Evolutionary conservation across 1,284 basidiomycete species (phyloP).

Genomic region (Phylloboletellus chloephorus): DNA sequence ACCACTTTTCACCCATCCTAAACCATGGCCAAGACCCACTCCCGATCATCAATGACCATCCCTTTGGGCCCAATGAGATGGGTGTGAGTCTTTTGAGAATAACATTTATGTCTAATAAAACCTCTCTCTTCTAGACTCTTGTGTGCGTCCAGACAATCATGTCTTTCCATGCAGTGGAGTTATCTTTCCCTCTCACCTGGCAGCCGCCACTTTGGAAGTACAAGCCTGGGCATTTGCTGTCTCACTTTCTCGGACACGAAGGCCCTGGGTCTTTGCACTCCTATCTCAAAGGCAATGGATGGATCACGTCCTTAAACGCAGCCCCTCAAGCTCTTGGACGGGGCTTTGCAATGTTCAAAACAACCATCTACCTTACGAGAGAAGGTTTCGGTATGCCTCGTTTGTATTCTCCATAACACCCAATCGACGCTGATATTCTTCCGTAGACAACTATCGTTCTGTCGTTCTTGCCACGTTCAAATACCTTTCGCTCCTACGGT

Average conservation of each 20-base stretch:
- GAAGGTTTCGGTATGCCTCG: constrained; percentile 74
- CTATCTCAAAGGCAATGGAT: constrained; percentile 88
- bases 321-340: constrained; percentile 72
- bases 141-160: constrained; percentile 89
- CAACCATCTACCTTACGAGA: constrained; percentile 76
- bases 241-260: constrained; percentile 93
- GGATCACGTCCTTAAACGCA: constrained; percentile 78
- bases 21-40: constrained; percentile 66
- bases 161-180: constrained; percentile 82
- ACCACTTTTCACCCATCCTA: constrained; percentile 70
- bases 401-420: constrained; percentile 4
- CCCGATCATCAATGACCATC: constrained; percentile 70
- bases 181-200: constrained; percentile 86
- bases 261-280: constrained; percentile 91
- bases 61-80: constrained; percentile 69
- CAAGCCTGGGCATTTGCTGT: constrained; percentile 80
- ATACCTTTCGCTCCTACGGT: constrained; percentile 80
- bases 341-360: constrained; percentile 88
- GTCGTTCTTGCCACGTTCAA: constrained; percentile 77
- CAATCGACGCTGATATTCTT: constrained; percentile 6
- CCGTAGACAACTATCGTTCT: constrained; percentile 66
- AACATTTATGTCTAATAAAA: neutral
- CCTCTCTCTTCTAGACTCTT: constrained; percentile 51
- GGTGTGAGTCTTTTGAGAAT: constrained; percentile 50
- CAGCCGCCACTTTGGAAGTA: constrained; percentile 74